Evolutionary conservation across 768 basidiomycete species (phyloP).

Genomic region (Russula compacta): DNA sequence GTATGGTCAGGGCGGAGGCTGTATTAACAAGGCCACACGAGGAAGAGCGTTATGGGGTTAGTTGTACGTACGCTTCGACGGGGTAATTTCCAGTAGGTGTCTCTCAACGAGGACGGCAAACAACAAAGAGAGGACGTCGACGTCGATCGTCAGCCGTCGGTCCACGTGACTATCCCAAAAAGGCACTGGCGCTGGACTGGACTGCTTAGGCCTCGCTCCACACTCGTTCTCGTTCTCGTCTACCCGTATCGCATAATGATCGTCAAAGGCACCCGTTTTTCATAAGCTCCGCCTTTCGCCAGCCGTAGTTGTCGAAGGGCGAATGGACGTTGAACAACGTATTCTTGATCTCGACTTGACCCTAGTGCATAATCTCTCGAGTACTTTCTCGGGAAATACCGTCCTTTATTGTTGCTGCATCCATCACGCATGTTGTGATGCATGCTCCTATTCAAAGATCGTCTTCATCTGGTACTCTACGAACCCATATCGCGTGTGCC

Average conservation of each 20-base stretch:
- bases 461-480: neutral
- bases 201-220: no score
- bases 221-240: neutral
- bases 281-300: neutral
- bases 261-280: neutral
- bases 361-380: neutral
- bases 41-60: neutral
- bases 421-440: conserved; percentile 16
- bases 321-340: neutral
- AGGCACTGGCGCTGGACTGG: no score
- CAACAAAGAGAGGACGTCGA: neutral
- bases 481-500: neutral
- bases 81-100: neutral
- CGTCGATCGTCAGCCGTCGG: neutral
- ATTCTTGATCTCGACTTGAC: conserved; percentile 7
- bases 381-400: neutral
- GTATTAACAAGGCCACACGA: neutral
- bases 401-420: conserved; percentile 6
- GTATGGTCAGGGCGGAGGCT: neutral
- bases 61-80: neutral
- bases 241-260: neutral
- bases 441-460: conserved; percentile 3
- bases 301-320: neutral
- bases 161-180: conserved; percentile 4
- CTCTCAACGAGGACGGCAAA: neutral